Percentiles rank a stretch among this genome's conserved stretches.
These are phyloP conservation scores for Calycina herbarum DNA, from an alignment of 2,329 filamentous ascomycete species.

Conservation along the genomic window DNA sequence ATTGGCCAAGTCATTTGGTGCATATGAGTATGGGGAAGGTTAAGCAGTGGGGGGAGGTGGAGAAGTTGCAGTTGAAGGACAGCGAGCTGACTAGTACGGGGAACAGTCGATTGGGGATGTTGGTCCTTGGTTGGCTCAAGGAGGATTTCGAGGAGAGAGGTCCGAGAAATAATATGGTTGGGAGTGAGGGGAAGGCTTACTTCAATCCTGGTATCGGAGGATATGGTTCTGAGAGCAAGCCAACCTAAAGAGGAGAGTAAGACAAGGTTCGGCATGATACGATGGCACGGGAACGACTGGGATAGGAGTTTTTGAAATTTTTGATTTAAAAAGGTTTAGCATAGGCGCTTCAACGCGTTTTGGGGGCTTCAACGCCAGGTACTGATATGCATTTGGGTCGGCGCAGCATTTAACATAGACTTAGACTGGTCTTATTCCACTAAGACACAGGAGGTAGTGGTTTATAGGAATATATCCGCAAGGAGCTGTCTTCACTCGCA, in stretches of 20 bases:
- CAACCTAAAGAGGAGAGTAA: not conserved
- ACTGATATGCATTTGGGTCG: constrained; percentile 16
- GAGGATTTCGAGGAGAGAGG: constrained; percentile 78
- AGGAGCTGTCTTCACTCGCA: constrained; percentile 57
- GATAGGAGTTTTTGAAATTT: constrained; percentile 7
- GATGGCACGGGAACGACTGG: not conserved
- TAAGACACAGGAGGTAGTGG: constrained; percentile 19
- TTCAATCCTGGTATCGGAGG: constrained; percentile 59
- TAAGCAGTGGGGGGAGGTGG: constrained; percentile 80
- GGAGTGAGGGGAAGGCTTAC: constrained; percentile 50
- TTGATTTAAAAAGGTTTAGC: not conserved
- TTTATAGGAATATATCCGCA: constrained; percentile 53
- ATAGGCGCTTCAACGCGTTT: constrained; percentile 27
- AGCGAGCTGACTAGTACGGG: constrained; percentile 48
- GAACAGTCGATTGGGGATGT: constrained; percentile 81
- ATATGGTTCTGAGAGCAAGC: constrained; percentile 47
- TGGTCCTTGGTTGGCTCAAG: constrained; percentile 85
- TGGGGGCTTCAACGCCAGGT: constrained; percentile 42
- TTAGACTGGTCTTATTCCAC: constrained; percentile 11
- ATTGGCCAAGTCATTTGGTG: constrained; percentile 93
- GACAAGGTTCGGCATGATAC: not conserved
- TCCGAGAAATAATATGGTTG: constrained; percentile 55
- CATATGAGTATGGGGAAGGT: constrained; percentile 91
- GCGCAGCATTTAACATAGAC: constrained; percentile 36
- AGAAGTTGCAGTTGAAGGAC: constrained; percentile 58